Percentiles rank a stretch among this genome's conserved stretches.
Evolutionary conservation across 2,329 filamentous ascomycete species (phyloP).

Genomic region (Calonectria pauciramosa): DNA sequence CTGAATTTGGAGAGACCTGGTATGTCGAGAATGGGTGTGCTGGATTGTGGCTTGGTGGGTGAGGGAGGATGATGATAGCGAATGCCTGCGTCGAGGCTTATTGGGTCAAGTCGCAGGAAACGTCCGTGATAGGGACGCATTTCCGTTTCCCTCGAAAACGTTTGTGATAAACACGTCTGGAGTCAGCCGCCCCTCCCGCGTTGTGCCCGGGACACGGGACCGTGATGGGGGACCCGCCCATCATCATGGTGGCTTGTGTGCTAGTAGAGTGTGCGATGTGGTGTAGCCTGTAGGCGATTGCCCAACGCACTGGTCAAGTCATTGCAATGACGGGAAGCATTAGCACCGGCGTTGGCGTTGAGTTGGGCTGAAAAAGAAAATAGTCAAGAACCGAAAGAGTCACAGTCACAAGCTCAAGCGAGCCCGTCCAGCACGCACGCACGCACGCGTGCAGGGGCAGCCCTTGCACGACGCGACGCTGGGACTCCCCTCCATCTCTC

Average conservation of each 20-base stretch:
- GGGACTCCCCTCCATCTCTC: background rate
- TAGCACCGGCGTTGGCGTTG: background rate
- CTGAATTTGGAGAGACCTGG: background rate
- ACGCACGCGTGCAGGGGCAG: conserved; percentile 25
- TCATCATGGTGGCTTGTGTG: background rate
- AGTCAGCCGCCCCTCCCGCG: background rate
- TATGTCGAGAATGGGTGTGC: background rate
- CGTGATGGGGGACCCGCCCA: background rate
- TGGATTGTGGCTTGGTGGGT: background rate
- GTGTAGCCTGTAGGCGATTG: background rate
- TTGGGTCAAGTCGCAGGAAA: background rate
- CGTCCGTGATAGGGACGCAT: background rate
- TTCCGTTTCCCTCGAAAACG: background rate
- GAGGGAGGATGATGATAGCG: background rate
- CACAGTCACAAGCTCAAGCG: background rate
- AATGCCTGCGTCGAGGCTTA: background rate
- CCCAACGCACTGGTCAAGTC: background rate
- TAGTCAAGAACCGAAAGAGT: background rate
- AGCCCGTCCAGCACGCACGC: background rate
- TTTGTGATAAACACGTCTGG: conserved; percentile 1
- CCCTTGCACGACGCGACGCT: conserved; percentile 24
- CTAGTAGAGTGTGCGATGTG: no score
- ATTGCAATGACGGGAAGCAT: background rate
- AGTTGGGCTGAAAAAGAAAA: conserved; percentile 2
- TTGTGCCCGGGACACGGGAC: conserved; percentile 7